Conservation (phyloP, 2,329 filamentous ascomycete species). For the Zymoseptoria passerinii region DNA sequence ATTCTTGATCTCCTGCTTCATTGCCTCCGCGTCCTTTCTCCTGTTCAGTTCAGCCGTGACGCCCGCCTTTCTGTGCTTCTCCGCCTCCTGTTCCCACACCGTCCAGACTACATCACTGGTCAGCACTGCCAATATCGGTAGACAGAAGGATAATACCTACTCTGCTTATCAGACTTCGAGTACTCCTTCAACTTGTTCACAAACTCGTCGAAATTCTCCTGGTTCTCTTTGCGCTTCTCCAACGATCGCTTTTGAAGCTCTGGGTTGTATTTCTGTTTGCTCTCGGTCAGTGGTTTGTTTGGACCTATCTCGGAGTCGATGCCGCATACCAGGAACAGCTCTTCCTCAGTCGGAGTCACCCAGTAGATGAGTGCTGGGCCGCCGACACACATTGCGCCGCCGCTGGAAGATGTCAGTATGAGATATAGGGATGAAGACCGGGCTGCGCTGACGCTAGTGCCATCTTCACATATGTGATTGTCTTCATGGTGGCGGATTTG, state of each 20-base stretch:
- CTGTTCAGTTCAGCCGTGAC: slow-evolving; percentile 24
- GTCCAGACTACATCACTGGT: slow-evolving; percentile 28
- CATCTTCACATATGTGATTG: slow-evolving; percentile 58
- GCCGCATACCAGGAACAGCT: slow-evolving; percentile 60
- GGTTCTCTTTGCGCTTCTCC: slow-evolving; percentile 64
- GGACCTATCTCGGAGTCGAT: not conserved
- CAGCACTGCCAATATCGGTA: not conserved
- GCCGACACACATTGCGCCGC: slow-evolving; percentile 63
- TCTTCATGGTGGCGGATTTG: slow-evolving; percentile 34
- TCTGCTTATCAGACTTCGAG: slow-evolving; percentile 84
- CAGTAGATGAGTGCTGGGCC: slow-evolving; percentile 78
- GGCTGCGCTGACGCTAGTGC: slow-evolving; percentile 50
- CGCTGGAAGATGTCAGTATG: slow-evolving; percentile 43
- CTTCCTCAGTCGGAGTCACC: slow-evolving; percentile 77
- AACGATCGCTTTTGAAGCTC: slow-evolving; percentile 83
- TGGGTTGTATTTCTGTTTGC: slow-evolving; percentile 68
- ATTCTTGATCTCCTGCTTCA: slow-evolving; percentile 27
- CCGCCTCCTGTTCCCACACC: slow-evolving; percentile 28
- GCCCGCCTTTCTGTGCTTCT: slow-evolving; percentile 18
- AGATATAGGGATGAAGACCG: slow-evolving; percentile 6
- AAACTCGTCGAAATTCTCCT: slow-evolving; percentile 86
- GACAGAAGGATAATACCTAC: slow-evolving; percentile 44
- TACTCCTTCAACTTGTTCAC: slow-evolving; percentile 76
- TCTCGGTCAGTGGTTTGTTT: not conserved
- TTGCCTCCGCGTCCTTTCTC: slow-evolving; percentile 25